Base-by-base conservation (phyloP, 108 stramenopile species). In the Fistulifera pelliculosa region DNA sequence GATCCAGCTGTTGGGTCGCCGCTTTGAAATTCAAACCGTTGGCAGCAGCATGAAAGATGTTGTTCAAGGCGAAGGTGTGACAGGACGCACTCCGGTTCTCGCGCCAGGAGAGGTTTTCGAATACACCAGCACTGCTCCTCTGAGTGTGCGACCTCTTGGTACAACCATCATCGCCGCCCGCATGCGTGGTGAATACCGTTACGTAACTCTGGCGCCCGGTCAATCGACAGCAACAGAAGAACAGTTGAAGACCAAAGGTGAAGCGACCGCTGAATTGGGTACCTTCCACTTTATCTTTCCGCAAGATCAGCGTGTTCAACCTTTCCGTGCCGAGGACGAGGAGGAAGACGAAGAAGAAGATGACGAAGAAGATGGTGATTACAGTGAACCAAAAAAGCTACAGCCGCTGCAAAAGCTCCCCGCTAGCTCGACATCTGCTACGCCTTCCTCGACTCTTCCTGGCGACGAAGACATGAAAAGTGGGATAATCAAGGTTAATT, bases 71-170 rank as follows among this genome's bases (percentile, higher is more conserved):
- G 85, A 90, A 58, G 91, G 91, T 28, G 94, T 95, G 40, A 90
- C 89, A 17, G 94, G 94, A 41, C 72, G 87, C 43, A 90, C 86
- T 49, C 94, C 94, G 4, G 61, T 95, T 28, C 73, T 95, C 38
- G 79, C 93, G 58, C 91, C 91, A 8, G 94, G 94, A 16, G 88
- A 91, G 70, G 83, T 85, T 23, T 93, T 95, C 62, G 94, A 93
- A 56, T 95, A 95, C 69, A 89, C 89, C n/a, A 78, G 73, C 1
- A 87, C 85, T 5, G 90, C 90, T 15, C 90, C 90, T 12, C 66
- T 87, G 17, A 72, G 69, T 11, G 83, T 87, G 2, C 70, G 85
- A 11, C 85, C 90, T 15, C 79, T 92, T 52, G 81, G 79, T n/a
- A 85, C 83, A 12, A 87, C 85, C 5, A 64, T 74, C 7, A 83